Conservation (phyloP, 2,329 filamentous ascomycete species). For the Fusarium siculi region DNA sequence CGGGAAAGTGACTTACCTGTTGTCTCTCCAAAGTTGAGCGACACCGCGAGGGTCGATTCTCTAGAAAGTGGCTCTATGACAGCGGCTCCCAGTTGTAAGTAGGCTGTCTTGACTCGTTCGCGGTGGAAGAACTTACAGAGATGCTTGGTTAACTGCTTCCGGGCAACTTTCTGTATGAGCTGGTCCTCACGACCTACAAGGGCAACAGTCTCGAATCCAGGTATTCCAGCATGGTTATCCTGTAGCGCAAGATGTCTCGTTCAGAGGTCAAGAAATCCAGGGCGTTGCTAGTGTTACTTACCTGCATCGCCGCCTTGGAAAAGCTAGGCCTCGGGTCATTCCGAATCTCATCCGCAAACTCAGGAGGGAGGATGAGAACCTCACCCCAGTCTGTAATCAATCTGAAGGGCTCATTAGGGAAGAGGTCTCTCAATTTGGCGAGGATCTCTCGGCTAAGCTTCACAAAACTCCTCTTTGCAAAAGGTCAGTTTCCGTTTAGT, state of each 20-base stretch:
- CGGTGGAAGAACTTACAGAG: background rate
- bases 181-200: background rate
- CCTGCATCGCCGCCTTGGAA: background rate
- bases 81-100: background rate
- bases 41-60: background rate
- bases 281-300: background rate
- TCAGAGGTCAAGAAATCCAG: background rate
- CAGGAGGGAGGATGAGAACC: background rate
- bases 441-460: background rate
- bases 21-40: background rate
- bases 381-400: background rate
- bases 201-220: background rate
- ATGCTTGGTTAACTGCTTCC: background rate
- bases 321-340: background rate
- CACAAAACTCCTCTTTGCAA: background rate
- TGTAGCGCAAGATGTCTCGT: rapidly evolving
- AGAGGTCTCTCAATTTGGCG: background rate
- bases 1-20: background rate
- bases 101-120: no score
- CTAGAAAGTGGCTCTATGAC: background rate
- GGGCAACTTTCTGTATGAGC: background rate
- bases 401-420: background rate
- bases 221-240: background rate
- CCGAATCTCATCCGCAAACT: conserved; percentile 3
- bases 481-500: background rate